phyloP scores from a whole-genome alignment of 208 protist species.

The Crithidia brevicula region DNA sequence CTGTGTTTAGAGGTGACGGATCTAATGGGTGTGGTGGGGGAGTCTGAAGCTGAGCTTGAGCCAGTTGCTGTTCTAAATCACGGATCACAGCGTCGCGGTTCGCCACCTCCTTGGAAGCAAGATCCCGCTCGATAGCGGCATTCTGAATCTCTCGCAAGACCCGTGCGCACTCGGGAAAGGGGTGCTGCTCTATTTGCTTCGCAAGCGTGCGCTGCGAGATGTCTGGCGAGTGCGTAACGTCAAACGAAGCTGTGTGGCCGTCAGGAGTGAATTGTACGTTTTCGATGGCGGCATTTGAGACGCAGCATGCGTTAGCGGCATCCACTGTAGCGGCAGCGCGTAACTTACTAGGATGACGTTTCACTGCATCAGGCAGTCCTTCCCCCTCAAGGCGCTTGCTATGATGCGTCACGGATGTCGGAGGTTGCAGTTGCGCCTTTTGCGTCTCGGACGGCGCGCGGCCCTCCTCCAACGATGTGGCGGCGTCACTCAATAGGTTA shows the following conservation, averaged over 20 bases:
- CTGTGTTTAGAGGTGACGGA: no score
- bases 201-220: constrained; percentile 1
- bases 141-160: neutral
- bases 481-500: no score
- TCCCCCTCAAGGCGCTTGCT: constrained; percentile 2
- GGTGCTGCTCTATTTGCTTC: neutral
- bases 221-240: neutral
- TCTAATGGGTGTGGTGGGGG: neutral
- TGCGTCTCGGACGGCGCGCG: neutral
- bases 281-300: neutral
- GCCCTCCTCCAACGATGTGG: no score
- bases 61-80: neutral
- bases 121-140: neutral
- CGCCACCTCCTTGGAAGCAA: no score
- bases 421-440: neutral
- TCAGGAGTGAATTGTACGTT: neutral
- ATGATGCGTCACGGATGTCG: constrained; percentile 2
- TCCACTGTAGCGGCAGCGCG: constrained; percentile 1
- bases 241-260: neutral
- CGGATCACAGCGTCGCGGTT: neutral
- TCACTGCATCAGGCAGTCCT: neutral
- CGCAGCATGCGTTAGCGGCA: neutral
- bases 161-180: constrained; percentile 4
- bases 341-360: constrained; percentile 3
- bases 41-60: neutral